A percentile compares a stretch with the other conserved stretches of the same genome.
Conservation (phyloP, 2,329 filamentous ascomycete genomes). For the Penicillium paneum region DNA sequence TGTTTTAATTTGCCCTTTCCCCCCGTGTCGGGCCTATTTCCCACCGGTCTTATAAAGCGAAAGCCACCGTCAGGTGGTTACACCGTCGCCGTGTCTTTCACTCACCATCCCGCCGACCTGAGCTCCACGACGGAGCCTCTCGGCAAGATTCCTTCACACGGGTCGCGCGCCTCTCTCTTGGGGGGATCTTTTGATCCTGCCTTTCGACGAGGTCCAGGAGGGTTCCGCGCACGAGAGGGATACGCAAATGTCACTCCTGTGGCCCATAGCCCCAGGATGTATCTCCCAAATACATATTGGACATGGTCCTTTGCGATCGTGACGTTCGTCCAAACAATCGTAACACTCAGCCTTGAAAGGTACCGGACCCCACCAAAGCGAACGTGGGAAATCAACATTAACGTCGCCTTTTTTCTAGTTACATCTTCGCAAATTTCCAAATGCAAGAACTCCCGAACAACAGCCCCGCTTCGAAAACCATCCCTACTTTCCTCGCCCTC, state of each 20-base stretch:
- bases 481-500: conserved; percentile 90
- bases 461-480: conserved; percentile 56
- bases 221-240: conserved; percentile 53
- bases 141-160: conserved; percentile 56
- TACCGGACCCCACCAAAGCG: conserved; percentile 49
- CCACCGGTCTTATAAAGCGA: conserved; percentile 10
- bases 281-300: conserved; percentile 80
- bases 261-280: conserved; percentile 54
- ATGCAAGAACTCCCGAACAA: conserved; percentile 43
- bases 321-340: conserved; percentile 70
- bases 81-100: conserved; percentile 34
- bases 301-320: conserved; percentile 79
- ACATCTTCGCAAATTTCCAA: conserved; percentile 87
- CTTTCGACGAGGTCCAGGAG: conserved; percentile 48
- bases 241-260: conserved; percentile 41
- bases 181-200: conserved; percentile 55
- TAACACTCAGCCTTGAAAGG: conserved; percentile 83
- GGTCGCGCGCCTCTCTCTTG: conserved; percentile 57
- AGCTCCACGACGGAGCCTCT: conserved; percentile 43
- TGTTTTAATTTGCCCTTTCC: neutral
- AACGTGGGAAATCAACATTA: neutral
- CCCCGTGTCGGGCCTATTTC: conserved; percentile 6
- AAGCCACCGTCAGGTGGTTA: conserved; percentile 32
- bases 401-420: conserved; percentile 52
- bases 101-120: conserved; percentile 25